Percentiles rank a stretch among this genome's conserved stretches.
phyloP scores from a whole-genome alignment of 495 filamentous ascomycete genomes.

The Penicillium herquei region DNA sequence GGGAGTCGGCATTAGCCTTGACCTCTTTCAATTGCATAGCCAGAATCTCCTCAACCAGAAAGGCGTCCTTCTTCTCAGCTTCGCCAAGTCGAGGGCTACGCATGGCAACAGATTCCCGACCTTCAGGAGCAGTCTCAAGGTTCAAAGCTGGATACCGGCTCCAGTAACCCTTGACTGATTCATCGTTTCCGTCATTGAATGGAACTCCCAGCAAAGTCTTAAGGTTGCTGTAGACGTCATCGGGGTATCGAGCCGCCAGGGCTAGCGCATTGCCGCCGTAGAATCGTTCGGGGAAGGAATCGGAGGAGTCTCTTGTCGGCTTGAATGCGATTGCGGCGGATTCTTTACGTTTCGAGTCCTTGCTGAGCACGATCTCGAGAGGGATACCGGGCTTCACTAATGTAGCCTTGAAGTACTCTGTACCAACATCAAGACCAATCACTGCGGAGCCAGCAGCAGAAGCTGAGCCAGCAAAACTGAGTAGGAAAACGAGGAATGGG shows the following conservation, averaged over 20 bases:
- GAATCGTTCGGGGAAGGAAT: slow-evolving; percentile 77
- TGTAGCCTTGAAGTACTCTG: slow-evolving; percentile 94
- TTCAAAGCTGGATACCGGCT: slow-evolving; percentile 65
- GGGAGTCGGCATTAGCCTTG: slow-evolving; percentile 75
- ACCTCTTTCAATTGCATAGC: slow-evolving; percentile 95
- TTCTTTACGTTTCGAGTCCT: slow-evolving; percentile 97
- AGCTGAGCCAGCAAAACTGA: slow-evolving; percentile 58
- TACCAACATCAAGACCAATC: slow-evolving; percentile 90
- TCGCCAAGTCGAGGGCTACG: slow-evolving; percentile 69
- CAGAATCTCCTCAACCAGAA: slow-evolving; percentile 87
- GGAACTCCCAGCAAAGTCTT: slow-evolving; percentile 79
- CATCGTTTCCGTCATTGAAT: slow-evolving; percentile 50
- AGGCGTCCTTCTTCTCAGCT: slow-evolving; percentile 64
- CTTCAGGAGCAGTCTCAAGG: slow-evolving; percentile 42
- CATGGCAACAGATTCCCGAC: slow-evolving; percentile 71
- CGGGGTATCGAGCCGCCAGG: slow-evolving; percentile 80
- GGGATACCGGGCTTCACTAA: slow-evolving; percentile 97
- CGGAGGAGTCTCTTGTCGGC: slow-evolving; percentile 58
- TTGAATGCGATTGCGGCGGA: slow-evolving; percentile 91
- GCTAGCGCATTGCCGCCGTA: slow-evolving; percentile 92
- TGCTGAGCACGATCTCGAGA: slow-evolving; percentile 97
- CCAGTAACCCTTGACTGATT: slow-evolving; percentile 64
- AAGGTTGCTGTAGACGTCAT: slow-evolving; percentile 91
- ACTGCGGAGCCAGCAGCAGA: slow-evolving; percentile 68
- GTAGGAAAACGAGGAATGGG: slow-evolving; percentile 51